Conservation (phyloP, 257 asterid species). For the Capsicum chinense region DNA sequence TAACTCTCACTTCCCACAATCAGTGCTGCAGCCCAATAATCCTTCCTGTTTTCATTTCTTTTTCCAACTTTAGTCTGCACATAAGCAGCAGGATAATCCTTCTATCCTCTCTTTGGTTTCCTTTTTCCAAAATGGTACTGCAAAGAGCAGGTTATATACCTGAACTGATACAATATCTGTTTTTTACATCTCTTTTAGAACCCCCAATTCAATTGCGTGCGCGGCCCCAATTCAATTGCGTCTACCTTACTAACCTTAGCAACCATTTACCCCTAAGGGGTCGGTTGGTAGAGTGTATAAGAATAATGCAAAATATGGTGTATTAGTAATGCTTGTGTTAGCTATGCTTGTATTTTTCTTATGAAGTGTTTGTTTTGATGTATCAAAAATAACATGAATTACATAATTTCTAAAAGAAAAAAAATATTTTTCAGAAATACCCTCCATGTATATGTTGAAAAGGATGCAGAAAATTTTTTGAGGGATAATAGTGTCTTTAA, state of each 20-base stretch:
- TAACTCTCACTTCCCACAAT: constrained; percentile 13
- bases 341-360: no score
- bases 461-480: no score
- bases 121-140: background rate
- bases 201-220: background rate
- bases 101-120: background rate
- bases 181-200: background rate
- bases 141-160: constrained; percentile 14
- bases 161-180: background rate
- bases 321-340: no score
- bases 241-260: background rate
- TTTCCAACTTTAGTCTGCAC: background rate
- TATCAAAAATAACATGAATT: no score
- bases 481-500: no score
- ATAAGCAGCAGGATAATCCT: constrained; percentile 15
- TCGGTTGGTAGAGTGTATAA: no score
- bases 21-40: background rate
- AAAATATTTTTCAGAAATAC: no score
- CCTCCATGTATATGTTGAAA: no score
- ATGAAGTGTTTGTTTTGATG: no score
- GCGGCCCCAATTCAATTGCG: background rate
- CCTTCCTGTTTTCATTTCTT: background rate
- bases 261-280: background rate
- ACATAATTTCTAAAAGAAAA: no score
- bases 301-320: no score